Evolutionary conservation across 441 rosid species (phyloP), one percentile per base, ranked within the genome.

Genomic region (Hura crepitans): DNA sequence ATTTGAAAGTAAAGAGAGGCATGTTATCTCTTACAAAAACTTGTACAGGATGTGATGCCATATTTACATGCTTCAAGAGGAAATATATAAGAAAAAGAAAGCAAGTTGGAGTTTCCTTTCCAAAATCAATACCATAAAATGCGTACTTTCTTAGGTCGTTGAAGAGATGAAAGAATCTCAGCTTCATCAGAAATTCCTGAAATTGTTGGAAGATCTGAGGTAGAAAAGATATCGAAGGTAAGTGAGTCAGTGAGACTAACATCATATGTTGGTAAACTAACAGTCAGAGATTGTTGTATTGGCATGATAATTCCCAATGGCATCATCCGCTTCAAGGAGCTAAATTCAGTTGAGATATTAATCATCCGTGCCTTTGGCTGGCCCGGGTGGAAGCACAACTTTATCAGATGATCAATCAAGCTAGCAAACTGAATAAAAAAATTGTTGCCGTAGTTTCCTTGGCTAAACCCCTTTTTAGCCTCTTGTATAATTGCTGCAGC

Each of bases 301-400:
- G 99, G 99, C 98, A 93, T 89, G 73, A 93, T 87, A 64, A 93
- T 87, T 75, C 87, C 97, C 75, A 89, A 68, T 8, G 97, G 99
- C 99, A 96, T 93, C 97, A 89, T 91, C 82, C 98, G 86, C 85
- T 93, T 96, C 84, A 96, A 79, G 80, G 98, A 92, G 84, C 98
- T 96, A 79, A 96, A 96, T 80, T 93, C 99, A 57, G 97, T 89
- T 45, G 96, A 81, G 77, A 96, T 90, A 79, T 90, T 96, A 75
- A 96, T 91, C n/a, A 89, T 76, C 81, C 66, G 90, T 46, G 96
- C 80, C 81, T 83, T 96, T 81, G 87, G 78, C 82, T 89, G 97
- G 78, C 98, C 97, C 33, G 88, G 80, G 75, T 96, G 98, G 85
- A 89, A 88, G 84, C 99, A 96, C 81, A 93, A 74, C 81, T 83